Conservation (phyloP, 345 rosid species). For the Lepidium africanum region DNA sequence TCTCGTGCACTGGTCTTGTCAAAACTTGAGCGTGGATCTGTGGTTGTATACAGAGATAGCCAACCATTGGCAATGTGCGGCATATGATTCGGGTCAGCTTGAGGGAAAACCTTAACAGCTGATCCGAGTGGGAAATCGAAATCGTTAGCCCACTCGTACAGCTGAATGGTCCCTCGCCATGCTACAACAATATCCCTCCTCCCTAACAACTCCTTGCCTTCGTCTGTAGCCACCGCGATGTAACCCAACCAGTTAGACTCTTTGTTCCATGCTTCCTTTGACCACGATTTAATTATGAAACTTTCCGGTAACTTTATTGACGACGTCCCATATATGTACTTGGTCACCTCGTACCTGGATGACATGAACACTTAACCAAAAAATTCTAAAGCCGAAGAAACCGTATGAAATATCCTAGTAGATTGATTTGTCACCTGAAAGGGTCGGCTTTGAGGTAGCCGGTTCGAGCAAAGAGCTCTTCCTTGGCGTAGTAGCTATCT, state of each 20-base stretch:
- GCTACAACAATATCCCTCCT: conserved; percentile 47
- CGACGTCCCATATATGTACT: conserved; percentile 43
- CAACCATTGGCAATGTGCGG: conserved; percentile 34
- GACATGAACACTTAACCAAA: neutral
- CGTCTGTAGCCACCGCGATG: conserved; percentile 44
- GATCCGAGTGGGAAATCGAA: conserved; percentile 24
- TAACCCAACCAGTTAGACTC: conserved; percentile 41
- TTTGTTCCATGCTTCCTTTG: conserved; percentile 31
- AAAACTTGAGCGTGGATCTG: conserved; percentile 22
- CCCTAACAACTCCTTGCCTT: conserved; percentile 35
- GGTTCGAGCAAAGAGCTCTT: conserved; percentile 30
- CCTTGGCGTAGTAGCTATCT: conserved; percentile 24
- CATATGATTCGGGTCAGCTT: neutral
- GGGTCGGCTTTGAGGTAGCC: conserved; percentile 35
- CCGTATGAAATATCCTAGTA: neutral
- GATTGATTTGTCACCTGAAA: conserved; percentile 13
- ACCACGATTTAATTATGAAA: conserved; percentile 29
- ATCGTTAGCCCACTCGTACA: conserved; percentile 30
- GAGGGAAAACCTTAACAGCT: conserved; percentile 27
- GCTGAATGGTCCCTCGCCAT: conserved; percentile 43
- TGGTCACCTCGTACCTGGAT: conserved; percentile 32
- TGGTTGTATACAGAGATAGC: conserved; percentile 29
- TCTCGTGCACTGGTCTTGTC: conserved; percentile 36
- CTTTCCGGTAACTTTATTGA: conserved; percentile 25
- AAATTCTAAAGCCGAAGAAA: neutral